Conservation (phyloP, 345 rosid genomes). For the Eucalyptus paniculata region DNA sequence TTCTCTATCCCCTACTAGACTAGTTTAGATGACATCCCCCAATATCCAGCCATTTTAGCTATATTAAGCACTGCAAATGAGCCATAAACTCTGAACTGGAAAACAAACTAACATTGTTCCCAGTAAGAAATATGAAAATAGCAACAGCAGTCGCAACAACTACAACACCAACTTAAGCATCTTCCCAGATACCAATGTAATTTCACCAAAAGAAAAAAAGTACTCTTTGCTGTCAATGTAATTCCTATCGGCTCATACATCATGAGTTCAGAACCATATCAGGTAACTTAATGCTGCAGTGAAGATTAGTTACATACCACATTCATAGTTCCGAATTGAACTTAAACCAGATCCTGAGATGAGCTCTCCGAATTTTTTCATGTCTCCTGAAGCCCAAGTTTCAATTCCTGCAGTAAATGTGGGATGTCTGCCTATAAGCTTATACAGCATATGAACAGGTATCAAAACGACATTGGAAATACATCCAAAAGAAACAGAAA, state of each 20-base stretch:
- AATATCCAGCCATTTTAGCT: background rate
- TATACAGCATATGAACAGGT: background rate
- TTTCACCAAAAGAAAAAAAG: background rate
- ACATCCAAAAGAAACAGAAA: background rate
- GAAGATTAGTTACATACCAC: slow-evolving; percentile 27
- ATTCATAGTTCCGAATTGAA: slow-evolving; percentile 85
- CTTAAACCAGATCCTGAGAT: slow-evolving; percentile 88
- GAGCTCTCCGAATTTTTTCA: slow-evolving; percentile 63
- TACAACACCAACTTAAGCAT: background rate
- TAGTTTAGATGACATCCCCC: background rate
- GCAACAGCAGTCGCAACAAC: background rate
- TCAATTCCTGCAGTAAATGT: slow-evolving; percentile 41
- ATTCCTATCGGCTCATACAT: background rate
- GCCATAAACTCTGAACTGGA: background rate
- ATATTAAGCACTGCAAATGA: background rate
- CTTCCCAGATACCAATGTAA: background rate
- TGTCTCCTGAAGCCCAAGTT: slow-evolving; percentile 70
- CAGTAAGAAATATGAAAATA: background rate
- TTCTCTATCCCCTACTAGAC: background rate
- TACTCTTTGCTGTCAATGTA: background rate
- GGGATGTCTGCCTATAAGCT: background rate
- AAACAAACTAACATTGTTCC: background rate
- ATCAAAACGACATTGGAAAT: background rate
- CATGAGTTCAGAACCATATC: background rate
- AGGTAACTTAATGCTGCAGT: background rate